Evolutionary conservation across 2,329 filamentous ascomycete species (phyloP).

Genomic region (Xylariales sp.): DNA sequence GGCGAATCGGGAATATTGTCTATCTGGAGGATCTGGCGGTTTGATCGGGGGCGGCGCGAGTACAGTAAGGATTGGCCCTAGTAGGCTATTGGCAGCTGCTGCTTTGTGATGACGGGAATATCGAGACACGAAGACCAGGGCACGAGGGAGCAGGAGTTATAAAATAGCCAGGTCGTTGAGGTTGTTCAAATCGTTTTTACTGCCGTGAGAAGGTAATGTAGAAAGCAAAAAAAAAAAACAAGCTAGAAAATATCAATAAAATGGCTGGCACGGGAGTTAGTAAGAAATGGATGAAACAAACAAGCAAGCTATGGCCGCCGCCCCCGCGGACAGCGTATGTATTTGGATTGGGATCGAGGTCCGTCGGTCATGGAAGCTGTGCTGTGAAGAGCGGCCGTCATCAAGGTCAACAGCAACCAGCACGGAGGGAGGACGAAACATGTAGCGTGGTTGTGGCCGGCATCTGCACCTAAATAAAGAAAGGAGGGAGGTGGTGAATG

Average conservation of each 20-base stretch:
- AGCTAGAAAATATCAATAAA: neutral
- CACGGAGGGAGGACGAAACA: neutral
- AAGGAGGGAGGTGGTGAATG: neutral
- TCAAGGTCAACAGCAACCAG: neutral
- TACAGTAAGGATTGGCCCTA: neutral
- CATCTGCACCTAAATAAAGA: neutral
- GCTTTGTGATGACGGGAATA: conserved; percentile 4
- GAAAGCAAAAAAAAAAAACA: neutral
- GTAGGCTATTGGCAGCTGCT: conserved; percentile 1
- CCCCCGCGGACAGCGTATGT: conserved; percentile 5
- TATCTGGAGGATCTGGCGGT: neutral
- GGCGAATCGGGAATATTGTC: neutral
- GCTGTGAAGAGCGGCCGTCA: neutral
- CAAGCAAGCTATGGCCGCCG: too few species aligned
- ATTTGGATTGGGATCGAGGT: neutral
- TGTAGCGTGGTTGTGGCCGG: neutral
- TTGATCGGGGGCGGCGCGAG: neutral
- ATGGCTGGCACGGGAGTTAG: neutral
- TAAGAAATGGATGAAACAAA: neutral
- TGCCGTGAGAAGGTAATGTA: neutral
- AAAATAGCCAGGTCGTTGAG: neutral
- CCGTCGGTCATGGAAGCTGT: neutral
- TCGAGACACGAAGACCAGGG: neutral
- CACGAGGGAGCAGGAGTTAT: neutral
- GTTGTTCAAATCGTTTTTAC: neutral